phyloP scores from a whole-genome alignment of 2,329 filamentous ascomycete genomes.

The Metarhizium anisopliae region DNA sequence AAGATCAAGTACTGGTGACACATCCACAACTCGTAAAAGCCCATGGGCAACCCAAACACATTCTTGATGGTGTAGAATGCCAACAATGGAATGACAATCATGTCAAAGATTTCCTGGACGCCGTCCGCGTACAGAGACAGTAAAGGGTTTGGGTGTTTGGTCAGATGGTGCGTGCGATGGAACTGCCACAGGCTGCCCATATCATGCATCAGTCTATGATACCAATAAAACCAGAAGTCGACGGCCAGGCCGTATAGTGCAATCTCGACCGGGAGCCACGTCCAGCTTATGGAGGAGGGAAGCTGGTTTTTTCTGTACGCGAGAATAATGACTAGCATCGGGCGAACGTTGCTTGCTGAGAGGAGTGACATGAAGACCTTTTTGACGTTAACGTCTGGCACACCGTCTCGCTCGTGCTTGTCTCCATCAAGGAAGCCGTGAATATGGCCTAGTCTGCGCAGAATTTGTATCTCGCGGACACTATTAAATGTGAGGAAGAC shows the following conservation, averaged over 20 bases:
- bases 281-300: constrained; percentile 12
- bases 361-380: constrained; percentile 13
- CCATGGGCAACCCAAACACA: constrained; percentile 29
- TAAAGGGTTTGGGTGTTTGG: constrained; percentile 10
- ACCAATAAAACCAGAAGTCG: constrained; percentile 8
- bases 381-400: constrained; percentile 20
- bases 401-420: constrained; percentile 23
- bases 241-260: constrained; percentile 4
- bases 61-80: constrained; percentile 26
- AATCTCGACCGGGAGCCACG: constrained; percentile 19
- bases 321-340: constrained; percentile 16
- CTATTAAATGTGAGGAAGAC: constrained; percentile 20
- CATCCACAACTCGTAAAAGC: constrained; percentile 38
- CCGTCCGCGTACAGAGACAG: constrained; percentile 31
- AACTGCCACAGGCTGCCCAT: constrained; percentile 24
- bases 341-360: constrained; percentile 9
- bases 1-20: constrained; percentile 34
- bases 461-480: constrained; percentile 20
- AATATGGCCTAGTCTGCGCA: constrained; percentile 21
- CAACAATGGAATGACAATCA: constrained; percentile 29
- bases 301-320: constrained; percentile 11
- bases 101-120: constrained; percentile 33
- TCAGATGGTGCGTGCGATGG: constrained; percentile 35
- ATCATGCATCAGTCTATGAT: constrained; percentile 28
- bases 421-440: constrained; percentile 19